These are phyloP conservation scores for Eucalyptus erythrocorys DNA, from an alignment of 345 rosid species.

Conservation along the genomic window DNA sequence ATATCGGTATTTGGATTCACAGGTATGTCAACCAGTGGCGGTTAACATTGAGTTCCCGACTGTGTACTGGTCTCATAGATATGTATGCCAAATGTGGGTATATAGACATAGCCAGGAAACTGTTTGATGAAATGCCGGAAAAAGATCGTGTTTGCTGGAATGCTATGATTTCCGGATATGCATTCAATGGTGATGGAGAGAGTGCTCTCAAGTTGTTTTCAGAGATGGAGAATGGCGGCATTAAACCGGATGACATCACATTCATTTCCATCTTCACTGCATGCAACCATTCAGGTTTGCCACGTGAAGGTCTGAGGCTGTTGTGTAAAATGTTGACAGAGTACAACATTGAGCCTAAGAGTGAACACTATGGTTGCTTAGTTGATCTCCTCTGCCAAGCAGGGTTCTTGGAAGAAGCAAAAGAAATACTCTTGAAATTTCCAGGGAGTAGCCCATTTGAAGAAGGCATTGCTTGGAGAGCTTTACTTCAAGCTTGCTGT, in stretches of 20 bases:
- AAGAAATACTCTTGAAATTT: neutral
- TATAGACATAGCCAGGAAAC: neutral
- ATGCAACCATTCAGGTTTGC: conserved; percentile 2
- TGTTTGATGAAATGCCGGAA: neutral
- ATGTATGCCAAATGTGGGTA: conserved; percentile 8
- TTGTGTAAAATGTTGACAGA: neutral
- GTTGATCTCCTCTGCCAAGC: conserved; percentile 7
- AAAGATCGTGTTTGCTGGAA: conserved; percentile 1
- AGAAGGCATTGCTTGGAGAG: conserved; percentile 7
- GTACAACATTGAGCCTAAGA: neutral
- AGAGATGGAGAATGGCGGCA: neutral
- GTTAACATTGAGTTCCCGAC: neutral
- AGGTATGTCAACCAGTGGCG: neutral
- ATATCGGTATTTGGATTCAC: conserved; percentile 3
- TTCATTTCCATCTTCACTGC: conserved; percentile 1
- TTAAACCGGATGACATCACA: neutral
- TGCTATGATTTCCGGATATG: conserved; percentile 4
- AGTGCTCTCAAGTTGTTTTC: neutral
- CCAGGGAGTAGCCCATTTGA: neutral
- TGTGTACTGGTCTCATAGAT: conserved; percentile 7
- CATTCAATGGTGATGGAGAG: conserved; percentile 5
- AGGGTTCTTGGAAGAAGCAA: conserved; percentile 1
- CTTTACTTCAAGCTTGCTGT: conserved; percentile 4
- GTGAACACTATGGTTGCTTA: conserved; percentile 3
- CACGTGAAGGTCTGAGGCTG: neutral